Evolutionary conservation across 2,329 filamentous ascomycete genomes (phyloP).

Genomic region (Sporothrix variecibatus): DNA sequence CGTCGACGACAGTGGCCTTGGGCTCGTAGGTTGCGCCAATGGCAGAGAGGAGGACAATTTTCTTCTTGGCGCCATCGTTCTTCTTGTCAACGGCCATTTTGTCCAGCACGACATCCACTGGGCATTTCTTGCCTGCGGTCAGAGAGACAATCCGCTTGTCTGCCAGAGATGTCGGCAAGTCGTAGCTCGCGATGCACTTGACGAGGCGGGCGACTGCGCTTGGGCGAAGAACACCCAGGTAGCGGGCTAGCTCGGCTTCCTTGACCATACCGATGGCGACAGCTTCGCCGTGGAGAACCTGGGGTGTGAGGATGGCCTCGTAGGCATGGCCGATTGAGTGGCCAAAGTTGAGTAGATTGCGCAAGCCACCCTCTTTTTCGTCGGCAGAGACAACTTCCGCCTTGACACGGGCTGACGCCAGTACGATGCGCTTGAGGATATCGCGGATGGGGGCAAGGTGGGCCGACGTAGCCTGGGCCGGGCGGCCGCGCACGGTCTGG

Average conservation of each 20-base stretch:
- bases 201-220: slow-evolving; percentile 85
- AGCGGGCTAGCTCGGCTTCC: slow-evolving; percentile 89
- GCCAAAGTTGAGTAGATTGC: slow-evolving; percentile 95
- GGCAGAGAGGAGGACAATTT: slow-evolving; percentile 86
- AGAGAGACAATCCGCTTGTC: slow-evolving; percentile 81
- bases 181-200: slow-evolving; percentile 95
- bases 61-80: slow-evolving; percentile 93
- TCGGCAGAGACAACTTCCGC: slow-evolving; percentile 92
- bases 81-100: slow-evolving; percentile 99
- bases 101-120: slow-evolving; percentile 78
- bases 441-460: slow-evolving; percentile 71
- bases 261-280: slow-evolving; percentile 99
- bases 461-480: slow-evolving; percentile 43
- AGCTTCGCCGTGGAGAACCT: slow-evolving; percentile 92
- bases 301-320: slow-evolving; percentile 91
- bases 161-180: slow-evolving; percentile 78
- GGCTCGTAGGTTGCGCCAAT: slow-evolving; percentile 88
- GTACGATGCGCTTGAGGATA: slow-evolving; percentile 75
- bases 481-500: slow-evolving; percentile 64
- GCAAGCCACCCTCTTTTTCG: slow-evolving; percentile 88
- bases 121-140: slow-evolving; percentile 83
- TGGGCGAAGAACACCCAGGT: slow-evolving; percentile 80
- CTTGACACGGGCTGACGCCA: slow-evolving; percentile 91
- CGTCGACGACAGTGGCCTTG: slow-evolving; percentile 85
- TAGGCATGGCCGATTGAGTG: slow-evolving; percentile 97